Conservation (phyloP, 176 grass and related monocot genomes). For the Carex cristatella region DNA sequence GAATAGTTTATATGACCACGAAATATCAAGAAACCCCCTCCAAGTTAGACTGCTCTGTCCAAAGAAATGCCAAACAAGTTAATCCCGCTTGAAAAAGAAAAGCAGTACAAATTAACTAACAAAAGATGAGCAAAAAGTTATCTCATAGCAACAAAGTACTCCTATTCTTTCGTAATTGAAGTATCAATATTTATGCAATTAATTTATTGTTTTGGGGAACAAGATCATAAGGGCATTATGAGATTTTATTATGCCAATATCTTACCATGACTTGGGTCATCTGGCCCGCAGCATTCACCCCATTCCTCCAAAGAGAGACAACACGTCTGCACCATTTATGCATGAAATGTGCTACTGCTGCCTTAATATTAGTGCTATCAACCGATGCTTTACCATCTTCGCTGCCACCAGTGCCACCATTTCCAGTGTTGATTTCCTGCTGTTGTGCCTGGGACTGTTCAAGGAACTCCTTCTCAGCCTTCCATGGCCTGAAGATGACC, state of each 20-base stretch:
- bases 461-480: constrained; percentile 68
- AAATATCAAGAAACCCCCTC: constrained; percentile 61
- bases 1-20: constrained; percentile 53
- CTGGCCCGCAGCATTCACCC: constrained; percentile 44
- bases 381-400: constrained; percentile 51
- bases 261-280: constrained; percentile 71
- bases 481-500: constrained; percentile 76
- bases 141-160: background rate
- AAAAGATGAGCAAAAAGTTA: background rate
- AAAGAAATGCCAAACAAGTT: constrained; percentile 42
- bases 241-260: constrained; percentile 15
- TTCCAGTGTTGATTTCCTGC: constrained; percentile 32
- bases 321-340: constrained; percentile 48
- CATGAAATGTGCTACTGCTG: constrained; percentile 45
- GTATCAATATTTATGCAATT: background rate
- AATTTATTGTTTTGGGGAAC: background rate
- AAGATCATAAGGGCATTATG: background rate
- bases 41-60: constrained; percentile 76
- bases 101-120: background rate
- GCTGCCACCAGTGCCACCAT: constrained; percentile 34
- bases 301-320: constrained; percentile 58
- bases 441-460: constrained; percentile 32
- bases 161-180: background rate
- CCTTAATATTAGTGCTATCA: constrained; percentile 55
- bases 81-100: constrained; percentile 10